A percentile compares a stretch with the other conserved stretches of the same genome.
phyloP scores from a whole-genome alignment of 805 yeast species.

The Nakazawaea populi region DNA sequence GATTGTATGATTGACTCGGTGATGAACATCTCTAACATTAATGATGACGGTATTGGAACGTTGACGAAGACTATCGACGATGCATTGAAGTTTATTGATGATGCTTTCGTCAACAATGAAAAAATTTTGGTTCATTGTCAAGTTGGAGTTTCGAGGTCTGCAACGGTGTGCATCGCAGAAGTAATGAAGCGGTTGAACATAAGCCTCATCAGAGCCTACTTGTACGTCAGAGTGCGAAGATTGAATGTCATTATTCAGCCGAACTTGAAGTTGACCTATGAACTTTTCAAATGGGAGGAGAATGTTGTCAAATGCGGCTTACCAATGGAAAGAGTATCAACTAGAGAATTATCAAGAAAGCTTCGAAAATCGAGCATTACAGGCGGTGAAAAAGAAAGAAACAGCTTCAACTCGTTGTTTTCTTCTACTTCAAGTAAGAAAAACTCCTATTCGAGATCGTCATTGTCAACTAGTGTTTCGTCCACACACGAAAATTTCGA shows the following conservation, averaged over 20 bases:
- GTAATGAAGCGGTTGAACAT: conserved; percentile 74
- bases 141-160: conserved; percentile 93
- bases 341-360: background rate
- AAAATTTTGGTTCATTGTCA: conserved; percentile 83
- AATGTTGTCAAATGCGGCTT: conserved; percentile 15
- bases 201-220: conserved; percentile 71
- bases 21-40: conserved; percentile 64
- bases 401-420: conserved; percentile 9
- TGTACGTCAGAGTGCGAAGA: conserved; percentile 84
- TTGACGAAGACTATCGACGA: conserved; percentile 54
- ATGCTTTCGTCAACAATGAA: conserved; percentile 35
- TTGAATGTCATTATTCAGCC: conserved; percentile 94
- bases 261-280: conserved; percentile 86
- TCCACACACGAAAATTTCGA: conserved; percentile 7
- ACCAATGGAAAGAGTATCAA: background rate
- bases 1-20: conserved; percentile 36
- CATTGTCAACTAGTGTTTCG: conserved; percentile 9
- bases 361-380: background rate
- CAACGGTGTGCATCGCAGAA: conserved; percentile 93
- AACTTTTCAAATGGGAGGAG: conserved; percentile 68
- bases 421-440: background rate
- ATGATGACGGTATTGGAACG: conserved; percentile 89
- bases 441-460: conserved; percentile 5
- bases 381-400: background rate
- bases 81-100: conserved; percentile 63